Base-by-base conservation (phyloP, 1,284 basidiomycete genomes). In the Microbotryum lychnidis-dioicae region DNA sequence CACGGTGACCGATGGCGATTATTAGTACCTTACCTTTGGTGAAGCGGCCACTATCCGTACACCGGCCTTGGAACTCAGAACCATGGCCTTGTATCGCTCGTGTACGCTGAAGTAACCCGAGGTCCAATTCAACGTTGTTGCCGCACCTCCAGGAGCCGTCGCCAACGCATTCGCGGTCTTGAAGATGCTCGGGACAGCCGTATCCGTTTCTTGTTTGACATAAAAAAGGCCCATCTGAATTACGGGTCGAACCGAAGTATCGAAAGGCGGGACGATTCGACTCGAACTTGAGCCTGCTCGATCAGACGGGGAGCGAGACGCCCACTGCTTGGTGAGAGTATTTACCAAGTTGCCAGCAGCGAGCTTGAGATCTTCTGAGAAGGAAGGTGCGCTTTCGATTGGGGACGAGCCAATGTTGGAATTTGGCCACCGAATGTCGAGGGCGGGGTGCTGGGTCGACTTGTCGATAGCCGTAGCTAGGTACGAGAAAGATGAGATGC, bases 61-160 rank as follows among this genome's bases (percentile, higher is more conserved):
- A 25, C 83, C 79, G n/a, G 76, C 77, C 29, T 66, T 70, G 23
- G 84, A 77, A 33, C 78, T 78, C 31, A 94, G 77, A 29, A 93
- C 80, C 27, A 85, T 78, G 31, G 82, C 77, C 73, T 89, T 88
- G 75, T 97, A 97, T n/a, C 81, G 82, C 64, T 81, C 78, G 71
- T 88, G 89, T 46, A 97, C 79, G 8, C 87, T 89, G 72, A 99
- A 98, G 76, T 99, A 99, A 18, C 96, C 94, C 66, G 86, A 91
- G 16, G 94, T 99, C 70, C 94, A 77, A 73, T 93, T 78, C 25
- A 80, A 74, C 56, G 59, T 63, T 10, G 70, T 64, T 10, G 54
- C 54, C 21, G 49, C 50, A 5, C 67, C 59, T 59, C 67, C 55
- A 31, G 60, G 59, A 6, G 66, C 61, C 0, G 59, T 63, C 64